phyloP scores from a whole-genome alignment of 768 basidiomycete species.

The Kwoniella europaea region DNA sequence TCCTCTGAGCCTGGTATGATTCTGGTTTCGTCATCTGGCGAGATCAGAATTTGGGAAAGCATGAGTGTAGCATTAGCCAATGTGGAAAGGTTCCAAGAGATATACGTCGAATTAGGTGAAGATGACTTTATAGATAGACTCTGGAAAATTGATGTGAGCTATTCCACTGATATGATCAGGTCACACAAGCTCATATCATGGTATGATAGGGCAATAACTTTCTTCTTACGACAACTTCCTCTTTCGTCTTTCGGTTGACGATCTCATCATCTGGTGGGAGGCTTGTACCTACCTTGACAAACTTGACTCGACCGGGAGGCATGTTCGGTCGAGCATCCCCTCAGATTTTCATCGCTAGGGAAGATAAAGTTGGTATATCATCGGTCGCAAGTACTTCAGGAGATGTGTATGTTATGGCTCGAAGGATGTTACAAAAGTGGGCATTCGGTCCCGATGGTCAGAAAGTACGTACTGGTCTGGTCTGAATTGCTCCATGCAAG shows the following conservation, averaged over 20 bases:
- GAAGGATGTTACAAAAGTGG: conserved; percentile 39
- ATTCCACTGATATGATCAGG: not conserved
- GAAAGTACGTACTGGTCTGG: conserved; percentile 24
- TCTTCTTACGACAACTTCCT: conserved; percentile 50
- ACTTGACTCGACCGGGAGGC: conserved; percentile 46
- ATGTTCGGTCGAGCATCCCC: conserved; percentile 55
- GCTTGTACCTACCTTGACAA: conserved; percentile 35
- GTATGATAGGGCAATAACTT: conserved; percentile 41
- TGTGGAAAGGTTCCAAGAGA: conserved; percentile 51
- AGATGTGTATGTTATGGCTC: conserved; percentile 29
- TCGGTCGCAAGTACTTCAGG: conserved; percentile 39
- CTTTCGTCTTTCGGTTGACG: conserved; percentile 49
- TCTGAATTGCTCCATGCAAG: not conserved
- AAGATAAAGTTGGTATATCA: conserved; percentile 37
- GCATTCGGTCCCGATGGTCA: conserved; percentile 31
- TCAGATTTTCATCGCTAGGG: conserved; percentile 41
- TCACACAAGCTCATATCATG: not conserved
- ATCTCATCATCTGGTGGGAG: conserved; percentile 51
- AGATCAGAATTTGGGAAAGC: conserved; percentile 84
- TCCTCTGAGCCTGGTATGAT: conserved; percentile 83
- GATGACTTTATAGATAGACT: conserved; percentile 46
- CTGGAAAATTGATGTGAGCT: conserved; percentile 41
- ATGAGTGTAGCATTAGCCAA: conserved; percentile 61
- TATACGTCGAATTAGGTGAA: conserved; percentile 44
- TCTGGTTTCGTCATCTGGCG: conserved; percentile 71